Percentiles rank a stretch among this genome's conserved stretches.
Conservation (phyloP, 1,284 basidiomycete genomes). For the Grifola frondosa region DNA sequence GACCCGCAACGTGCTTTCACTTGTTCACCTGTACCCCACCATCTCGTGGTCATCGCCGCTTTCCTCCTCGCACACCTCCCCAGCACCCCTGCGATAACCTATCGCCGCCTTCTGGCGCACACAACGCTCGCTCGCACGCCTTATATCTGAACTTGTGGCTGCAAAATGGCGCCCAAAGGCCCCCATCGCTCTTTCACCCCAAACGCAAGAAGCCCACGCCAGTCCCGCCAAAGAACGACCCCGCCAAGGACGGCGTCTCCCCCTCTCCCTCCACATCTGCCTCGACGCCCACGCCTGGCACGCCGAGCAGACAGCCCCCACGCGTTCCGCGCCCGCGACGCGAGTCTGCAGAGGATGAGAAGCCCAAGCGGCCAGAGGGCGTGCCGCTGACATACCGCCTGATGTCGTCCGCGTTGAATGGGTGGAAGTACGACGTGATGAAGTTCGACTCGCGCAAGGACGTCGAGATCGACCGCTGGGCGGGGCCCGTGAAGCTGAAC, state of each 20-base stretch:
- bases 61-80: not conserved
- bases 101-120: not conserved
- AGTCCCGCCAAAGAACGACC: constrained; percentile 21
- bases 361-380: constrained; percentile 52
- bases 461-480: constrained; percentile 65
- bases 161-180: constrained; percentile 23
- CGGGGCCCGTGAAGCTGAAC: constrained; percentile 77
- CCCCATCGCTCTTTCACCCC: constrained; percentile 22
- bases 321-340: constrained; percentile 28
- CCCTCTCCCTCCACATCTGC: constrained; percentile 9
- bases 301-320: constrained; percentile 21
- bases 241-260: constrained; percentile 15
- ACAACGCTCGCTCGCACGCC: not conserved
- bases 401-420: constrained; percentile 73
- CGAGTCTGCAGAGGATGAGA: constrained; percentile 42
- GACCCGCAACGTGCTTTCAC: constrained; percentile 7
- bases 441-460: constrained; percentile 74
- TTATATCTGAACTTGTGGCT: not conserved
- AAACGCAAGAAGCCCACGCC: constrained; percentile 17
- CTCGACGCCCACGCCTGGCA: constrained; percentile 15
- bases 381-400: constrained; percentile 70
- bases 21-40: constrained; percentile 7
- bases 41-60: not conserved
- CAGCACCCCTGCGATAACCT: not conserved
- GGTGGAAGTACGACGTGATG: constrained; percentile 85